A percentile compares a stretch with the other conserved stretches of the same genome.
Conservation (phyloP, 257 asterid genomes). For the Osmanthus fragrans region DNA sequence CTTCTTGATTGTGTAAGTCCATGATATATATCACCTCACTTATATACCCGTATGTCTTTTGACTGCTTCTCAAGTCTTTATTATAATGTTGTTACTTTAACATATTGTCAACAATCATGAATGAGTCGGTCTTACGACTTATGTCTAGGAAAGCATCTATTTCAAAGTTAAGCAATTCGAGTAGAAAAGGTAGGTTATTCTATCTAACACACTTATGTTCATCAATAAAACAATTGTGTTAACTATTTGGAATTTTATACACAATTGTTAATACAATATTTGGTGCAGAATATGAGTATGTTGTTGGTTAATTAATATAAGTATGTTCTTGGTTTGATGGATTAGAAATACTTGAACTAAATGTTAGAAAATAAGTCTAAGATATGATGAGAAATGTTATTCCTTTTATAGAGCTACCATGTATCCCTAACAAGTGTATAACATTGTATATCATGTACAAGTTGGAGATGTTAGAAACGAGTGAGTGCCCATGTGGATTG, state of each 20-base stretch:
- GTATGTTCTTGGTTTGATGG: neutral
- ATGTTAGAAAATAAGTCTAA: neutral
- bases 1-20: too few relatives aligned
- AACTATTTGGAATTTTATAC: neutral
- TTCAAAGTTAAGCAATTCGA: too few relatives aligned
- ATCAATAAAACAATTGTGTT: neutral
- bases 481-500: too few relatives aligned
- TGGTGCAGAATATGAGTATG: neutral
- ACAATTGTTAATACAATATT: neutral
- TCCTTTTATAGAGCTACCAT: neutral
- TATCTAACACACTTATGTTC: neutral
- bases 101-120: neutral
- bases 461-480: too few relatives aligned
- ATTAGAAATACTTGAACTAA: neutral
- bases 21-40: too few relatives aligned
- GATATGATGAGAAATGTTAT: neutral
- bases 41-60: too few relatives aligned
- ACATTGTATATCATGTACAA: too few relatives aligned
- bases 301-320: neutral
- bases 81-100: too few relatives aligned
- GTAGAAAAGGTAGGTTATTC: too few relatives aligned
- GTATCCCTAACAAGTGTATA: neutral
- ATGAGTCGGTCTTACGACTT: neutral
- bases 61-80: too few relatives aligned
- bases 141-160: neutral